These are phyloP conservation scores for Elasticomyces elasticus DNA, from an alignment of 495 filamentous ascomycete species.

Conservation along the genomic window DNA sequence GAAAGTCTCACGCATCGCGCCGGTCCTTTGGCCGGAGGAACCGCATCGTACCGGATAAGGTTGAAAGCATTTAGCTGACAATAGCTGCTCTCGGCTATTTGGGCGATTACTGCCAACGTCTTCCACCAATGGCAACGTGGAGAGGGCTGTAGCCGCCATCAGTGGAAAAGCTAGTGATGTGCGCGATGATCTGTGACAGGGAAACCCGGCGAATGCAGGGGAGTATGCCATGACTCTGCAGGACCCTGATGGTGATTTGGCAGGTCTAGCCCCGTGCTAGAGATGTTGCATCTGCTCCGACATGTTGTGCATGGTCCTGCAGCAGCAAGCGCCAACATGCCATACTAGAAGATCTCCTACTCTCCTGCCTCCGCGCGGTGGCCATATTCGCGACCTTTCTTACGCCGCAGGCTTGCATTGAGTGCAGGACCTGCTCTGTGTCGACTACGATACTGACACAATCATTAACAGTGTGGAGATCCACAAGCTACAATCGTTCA, in stretches of 20 bases:
- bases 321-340: background rate
- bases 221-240: background rate
- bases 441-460: slow-evolving; percentile 5
- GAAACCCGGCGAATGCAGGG: background rate
- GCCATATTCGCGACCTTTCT: slow-evolving; percentile 9
- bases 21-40: background rate
- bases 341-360: slow-evolving; percentile 5
- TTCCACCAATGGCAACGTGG: background rate
- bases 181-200: background rate
- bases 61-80: background rate
- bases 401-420: slow-evolving; percentile 18
- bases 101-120: background rate
- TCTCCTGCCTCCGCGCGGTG: slow-evolving; percentile 2
- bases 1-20: slow-evolving; percentile 1
- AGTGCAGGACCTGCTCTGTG: background rate
- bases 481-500: background rate
- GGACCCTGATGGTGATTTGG: background rate
- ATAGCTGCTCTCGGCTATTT: background rate
- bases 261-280: background rate
- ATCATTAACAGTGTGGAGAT: background rate
- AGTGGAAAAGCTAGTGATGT: background rate
- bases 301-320: background rate
- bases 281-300: background rate
- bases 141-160: background rate
- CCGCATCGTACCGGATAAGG: background rate